These are phyloP conservation scores for Aspergillus phoenicis DNA, from an alignment of 2,329 filamentous ascomycete genomes.

Conservation along the genomic window DNA sequence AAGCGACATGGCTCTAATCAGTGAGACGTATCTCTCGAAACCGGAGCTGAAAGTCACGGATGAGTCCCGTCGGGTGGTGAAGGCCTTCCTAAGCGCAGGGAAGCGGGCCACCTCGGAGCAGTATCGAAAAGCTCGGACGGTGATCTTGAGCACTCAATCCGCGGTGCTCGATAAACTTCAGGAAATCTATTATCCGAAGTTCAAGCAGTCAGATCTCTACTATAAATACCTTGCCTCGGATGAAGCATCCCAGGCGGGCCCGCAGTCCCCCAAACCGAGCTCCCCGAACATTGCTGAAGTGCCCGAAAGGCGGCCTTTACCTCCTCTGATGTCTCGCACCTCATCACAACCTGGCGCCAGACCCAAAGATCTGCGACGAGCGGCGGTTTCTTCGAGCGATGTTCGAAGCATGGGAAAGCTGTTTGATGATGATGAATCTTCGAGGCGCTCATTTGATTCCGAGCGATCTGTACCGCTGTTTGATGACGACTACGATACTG, in stretches of 20 bases:
- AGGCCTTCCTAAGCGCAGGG: constrained; percentile 76
- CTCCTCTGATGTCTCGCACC: constrained; percentile 50
- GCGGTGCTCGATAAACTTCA: constrained; percentile 83
- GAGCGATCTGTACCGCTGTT: constrained; percentile 64
- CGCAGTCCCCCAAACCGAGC: constrained; percentile 23
- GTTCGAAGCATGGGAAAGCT: constrained; percentile 53
- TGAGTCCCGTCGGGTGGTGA: constrained; percentile 69
- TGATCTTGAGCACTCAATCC: constrained; percentile 80
- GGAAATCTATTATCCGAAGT: constrained; percentile 75
- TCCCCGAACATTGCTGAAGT: constrained; percentile 28
- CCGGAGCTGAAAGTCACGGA: constrained; percentile 77
- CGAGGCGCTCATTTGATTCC: constrained; percentile 73
- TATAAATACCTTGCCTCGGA: constrained; percentile 95
- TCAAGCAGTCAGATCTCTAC: constrained; percentile 90
- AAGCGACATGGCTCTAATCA: constrained; percentile 85
- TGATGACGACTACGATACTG: constrained; percentile 74
- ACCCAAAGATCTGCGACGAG: constrained; percentile 58
- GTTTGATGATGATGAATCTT: constrained; percentile 48
- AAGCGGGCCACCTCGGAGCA: constrained; percentile 74
- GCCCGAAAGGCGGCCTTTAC: constrained; percentile 44
- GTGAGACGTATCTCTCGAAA: constrained; percentile 82
- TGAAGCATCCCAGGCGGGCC: constrained; percentile 53
- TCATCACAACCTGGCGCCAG: constrained; percentile 50
- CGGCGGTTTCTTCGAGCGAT: constrained; percentile 64
- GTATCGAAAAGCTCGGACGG: constrained; percentile 78